Conservation (phyloP, 2,329 filamentous ascomycete species). For the Fusarium albosuccineum region DNA sequence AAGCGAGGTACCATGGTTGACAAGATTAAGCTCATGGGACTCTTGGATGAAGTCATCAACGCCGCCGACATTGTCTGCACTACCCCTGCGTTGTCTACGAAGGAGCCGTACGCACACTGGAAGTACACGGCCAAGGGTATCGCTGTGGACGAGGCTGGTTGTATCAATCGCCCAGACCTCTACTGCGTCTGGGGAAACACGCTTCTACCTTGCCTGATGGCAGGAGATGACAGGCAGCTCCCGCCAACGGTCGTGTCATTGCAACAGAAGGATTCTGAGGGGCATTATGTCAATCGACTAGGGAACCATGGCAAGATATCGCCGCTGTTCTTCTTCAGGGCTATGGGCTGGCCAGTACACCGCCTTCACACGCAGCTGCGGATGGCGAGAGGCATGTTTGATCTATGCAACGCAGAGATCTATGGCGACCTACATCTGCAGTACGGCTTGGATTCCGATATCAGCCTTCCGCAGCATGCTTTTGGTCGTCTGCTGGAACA, state of each 20-base stretch:
- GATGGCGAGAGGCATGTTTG: conserved; percentile 39
- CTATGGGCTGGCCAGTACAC: conserved; percentile 15
- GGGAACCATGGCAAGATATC: conserved; percentile 22
- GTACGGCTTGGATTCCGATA: rapidly evolving
- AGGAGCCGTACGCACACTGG: not conserved
- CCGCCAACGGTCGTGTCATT: conserved; percentile 14
- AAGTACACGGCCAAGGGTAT: conserved; percentile 4
- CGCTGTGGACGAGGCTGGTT: conserved; percentile 42
- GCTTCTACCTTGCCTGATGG: conserved; percentile 35
- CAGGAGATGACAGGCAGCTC: conserved; percentile 37
- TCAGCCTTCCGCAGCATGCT: rapidly evolving
- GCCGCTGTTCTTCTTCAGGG: conserved; percentile 16
- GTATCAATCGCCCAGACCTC: conserved; percentile 32
- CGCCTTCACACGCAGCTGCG: conserved; percentile 38
- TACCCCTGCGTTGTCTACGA: conserved; percentile 4
- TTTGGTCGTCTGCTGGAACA: not conserved
- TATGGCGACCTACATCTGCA: not conserved
- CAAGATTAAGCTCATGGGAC: no score
- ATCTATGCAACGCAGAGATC: not conserved
- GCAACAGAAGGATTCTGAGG: not conserved
- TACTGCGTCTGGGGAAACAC: conserved; percentile 42
- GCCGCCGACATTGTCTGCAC: conserved; percentile 23
- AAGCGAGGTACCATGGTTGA: not conserved
- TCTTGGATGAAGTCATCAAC: not conserved
- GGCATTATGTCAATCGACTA: conserved; percentile 20